Evolutionary conservation across 163 green algal genomes (phyloP).

Genomic region (Scenedesmus sp.): DNA sequence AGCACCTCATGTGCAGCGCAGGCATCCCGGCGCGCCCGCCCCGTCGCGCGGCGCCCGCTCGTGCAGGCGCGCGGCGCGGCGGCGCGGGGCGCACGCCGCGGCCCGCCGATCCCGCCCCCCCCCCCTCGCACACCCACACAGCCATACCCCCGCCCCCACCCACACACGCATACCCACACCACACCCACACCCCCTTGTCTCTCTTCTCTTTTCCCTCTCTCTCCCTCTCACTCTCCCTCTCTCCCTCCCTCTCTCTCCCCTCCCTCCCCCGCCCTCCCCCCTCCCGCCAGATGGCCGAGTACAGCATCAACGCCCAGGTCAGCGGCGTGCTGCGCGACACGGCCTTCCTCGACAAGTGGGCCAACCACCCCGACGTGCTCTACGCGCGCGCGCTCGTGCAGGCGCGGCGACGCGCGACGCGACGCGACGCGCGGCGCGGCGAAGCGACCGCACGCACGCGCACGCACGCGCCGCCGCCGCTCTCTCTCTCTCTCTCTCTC

Average conservation of each 20-base stretch:
- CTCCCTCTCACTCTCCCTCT: background rate
- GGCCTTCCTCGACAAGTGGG: constrained; percentile 65
- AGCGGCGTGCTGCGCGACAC: constrained; percentile 63
- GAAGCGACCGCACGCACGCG: no score
- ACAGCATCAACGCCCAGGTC: constrained; percentile 84
- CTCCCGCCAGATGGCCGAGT: constrained; percentile 79
- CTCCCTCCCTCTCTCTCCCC: constrained; percentile 5
- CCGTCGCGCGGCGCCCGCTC: constrained; percentile 65
- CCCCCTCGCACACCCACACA: background rate
- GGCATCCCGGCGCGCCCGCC: constrained; percentile 86
- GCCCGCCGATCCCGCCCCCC: no score
- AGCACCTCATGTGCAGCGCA: constrained; percentile 80
- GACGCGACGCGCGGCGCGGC: no score
- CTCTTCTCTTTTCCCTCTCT: background rate
- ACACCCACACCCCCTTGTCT: background rate
- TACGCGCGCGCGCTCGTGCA: constrained; percentile 79
- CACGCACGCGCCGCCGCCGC: background rate
- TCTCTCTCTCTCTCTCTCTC: background rate
- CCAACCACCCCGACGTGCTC: constrained; percentile 73
- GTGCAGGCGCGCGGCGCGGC: constrained; percentile 24
- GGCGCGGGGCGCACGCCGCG: no score
- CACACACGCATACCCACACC: background rate
- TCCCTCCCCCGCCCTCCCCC: constrained; percentile 55
- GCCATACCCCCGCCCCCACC: background rate
- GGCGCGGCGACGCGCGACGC: no score